phyloP scores from a whole-genome alignment of 2,329 filamentous ascomycete species.

The Cytospora mali region DNA sequence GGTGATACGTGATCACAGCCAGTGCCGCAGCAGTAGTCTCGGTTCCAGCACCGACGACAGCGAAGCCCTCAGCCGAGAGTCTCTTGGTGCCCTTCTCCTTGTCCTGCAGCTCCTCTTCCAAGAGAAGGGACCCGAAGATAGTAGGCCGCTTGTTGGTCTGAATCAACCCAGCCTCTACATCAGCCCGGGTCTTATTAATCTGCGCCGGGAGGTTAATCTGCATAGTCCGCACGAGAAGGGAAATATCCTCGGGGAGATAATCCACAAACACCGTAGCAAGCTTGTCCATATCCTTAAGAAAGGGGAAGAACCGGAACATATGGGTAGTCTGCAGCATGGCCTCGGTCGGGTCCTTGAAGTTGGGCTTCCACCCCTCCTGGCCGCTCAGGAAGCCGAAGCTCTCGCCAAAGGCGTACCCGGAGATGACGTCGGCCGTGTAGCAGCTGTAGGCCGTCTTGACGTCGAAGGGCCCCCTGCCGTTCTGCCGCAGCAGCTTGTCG shows the following conservation, averaged over 20 bases:
- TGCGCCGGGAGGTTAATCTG: constrained; percentile 42
- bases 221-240: constrained; percentile 34
- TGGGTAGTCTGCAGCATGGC: constrained; percentile 33
- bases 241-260: constrained; percentile 12
- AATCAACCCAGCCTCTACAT: constrained; percentile 17
- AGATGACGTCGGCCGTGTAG: constrained; percentile 19
- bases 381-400: constrained; percentile 31
- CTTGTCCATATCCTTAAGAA: constrained; percentile 29
- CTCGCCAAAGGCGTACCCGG: constrained; percentile 30
- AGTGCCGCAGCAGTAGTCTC: constrained; percentile 31
- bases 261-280: constrained; percentile 26
- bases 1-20: constrained; percentile 29
- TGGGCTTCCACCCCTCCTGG: constrained; percentile 33
- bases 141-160: constrained; percentile 38
- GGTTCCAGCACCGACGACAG: constrained; percentile 35
- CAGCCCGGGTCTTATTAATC: constrained; percentile 40
- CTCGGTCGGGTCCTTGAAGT: constrained; percentile 31
- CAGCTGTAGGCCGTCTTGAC: constrained; percentile 26
- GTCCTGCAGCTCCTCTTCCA: constrained; percentile 34
- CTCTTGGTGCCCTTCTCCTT: constrained; percentile 36
- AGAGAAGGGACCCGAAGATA: constrained; percentile 37
- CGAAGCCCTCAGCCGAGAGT: constrained; percentile 37
- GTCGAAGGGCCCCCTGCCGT: constrained; percentile 15
- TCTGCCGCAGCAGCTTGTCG: constrained; percentile 26
- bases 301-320: constrained; percentile 31